Percentiles rank a stretch among this genome's conserved stretches.
Evolutionary conservation across 139 green algal genomes (phyloP).

Genomic region (Parachlorella kessleri): DNA sequence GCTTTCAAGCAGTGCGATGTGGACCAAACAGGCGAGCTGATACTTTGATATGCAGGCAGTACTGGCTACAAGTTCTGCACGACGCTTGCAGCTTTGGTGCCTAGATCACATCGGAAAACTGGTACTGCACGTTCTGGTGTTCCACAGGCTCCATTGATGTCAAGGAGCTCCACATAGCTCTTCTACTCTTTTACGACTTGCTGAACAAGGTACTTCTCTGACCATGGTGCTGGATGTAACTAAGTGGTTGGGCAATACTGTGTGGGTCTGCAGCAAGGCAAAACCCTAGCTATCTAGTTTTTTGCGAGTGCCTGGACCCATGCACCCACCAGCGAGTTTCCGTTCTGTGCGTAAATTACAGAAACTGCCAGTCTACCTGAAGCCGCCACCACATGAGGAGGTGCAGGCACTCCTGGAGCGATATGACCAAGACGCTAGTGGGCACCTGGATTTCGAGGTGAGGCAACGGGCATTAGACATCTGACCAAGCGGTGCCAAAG

Average conservation of each 20-base stretch:
- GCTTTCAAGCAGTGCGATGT: slow-evolving; percentile 12
- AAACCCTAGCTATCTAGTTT: no score
- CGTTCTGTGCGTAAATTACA: no score
- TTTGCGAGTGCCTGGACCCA: no score
- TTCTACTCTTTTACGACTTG: slow-evolving; percentile 31
- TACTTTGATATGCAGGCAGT: background rate
- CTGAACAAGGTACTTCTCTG: slow-evolving; percentile 28
- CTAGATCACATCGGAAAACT: background rate
- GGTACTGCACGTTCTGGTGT: background rate
- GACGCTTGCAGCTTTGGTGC: background rate
- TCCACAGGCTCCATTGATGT: slow-evolving; percentile 29
- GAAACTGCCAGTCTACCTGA: slow-evolving; percentile 5
- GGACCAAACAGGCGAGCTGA: background rate
- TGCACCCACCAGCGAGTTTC: no score
- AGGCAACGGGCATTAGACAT: background rate
- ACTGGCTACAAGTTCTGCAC: no score
- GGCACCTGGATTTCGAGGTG: slow-evolving; percentile 19
- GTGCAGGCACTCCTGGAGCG: slow-evolving; percentile 1
- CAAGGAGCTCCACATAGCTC: slow-evolving; percentile 32
- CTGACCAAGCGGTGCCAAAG: background rate
- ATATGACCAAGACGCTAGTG: slow-evolving; percentile 14
- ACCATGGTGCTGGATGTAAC: no score
- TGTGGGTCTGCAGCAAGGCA: no score
- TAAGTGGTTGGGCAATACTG: no score
- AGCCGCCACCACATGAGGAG: slow-evolving; percentile 4